Evolutionary conservation across 2,329 filamentous ascomycete genomes (phyloP).

Genomic region (Botryosphaeria dothidea): DNA sequence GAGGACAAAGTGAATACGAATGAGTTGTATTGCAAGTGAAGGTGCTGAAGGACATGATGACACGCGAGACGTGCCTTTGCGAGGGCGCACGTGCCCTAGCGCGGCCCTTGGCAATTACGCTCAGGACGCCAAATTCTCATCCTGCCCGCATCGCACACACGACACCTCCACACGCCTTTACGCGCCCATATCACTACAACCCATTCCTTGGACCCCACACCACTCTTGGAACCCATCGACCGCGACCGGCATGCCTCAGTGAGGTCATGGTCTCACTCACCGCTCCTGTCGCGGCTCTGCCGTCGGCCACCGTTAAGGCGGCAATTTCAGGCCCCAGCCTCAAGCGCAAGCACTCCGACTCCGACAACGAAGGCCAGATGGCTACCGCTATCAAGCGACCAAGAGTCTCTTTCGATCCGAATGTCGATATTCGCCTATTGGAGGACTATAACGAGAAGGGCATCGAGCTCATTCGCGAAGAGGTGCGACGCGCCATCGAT

Average conservation of each 20-base stretch:
- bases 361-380: constrained; percentile 30
- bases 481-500: constrained; percentile 60
- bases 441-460: constrained; percentile 54
- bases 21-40: no score
- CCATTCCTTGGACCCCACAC: background rate
- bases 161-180: constrained; percentile 14
- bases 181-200: background rate
- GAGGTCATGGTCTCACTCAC: constrained; percentile 40
- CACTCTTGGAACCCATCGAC: background rate
- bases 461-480: constrained; percentile 59
- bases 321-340: constrained; percentile 33
- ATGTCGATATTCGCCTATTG: constrained; percentile 48
- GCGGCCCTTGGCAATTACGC: background rate
- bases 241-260: background rate
- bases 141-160: constrained; percentile 12
- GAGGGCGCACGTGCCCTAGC: background rate
- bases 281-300: constrained; percentile 29
- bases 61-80: background rate
- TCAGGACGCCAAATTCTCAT: constrained; percentile 15
- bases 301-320: constrained; percentile 26
- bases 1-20: no score
- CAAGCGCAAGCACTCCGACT: constrained; percentile 38
- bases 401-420: constrained; percentile 51
- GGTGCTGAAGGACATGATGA: background rate
- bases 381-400: constrained; percentile 44